These are phyloP conservation scores for Collybia sp. DNA, from an alignment of 768 basidiomycete species.

Conservation along the genomic window DNA sequence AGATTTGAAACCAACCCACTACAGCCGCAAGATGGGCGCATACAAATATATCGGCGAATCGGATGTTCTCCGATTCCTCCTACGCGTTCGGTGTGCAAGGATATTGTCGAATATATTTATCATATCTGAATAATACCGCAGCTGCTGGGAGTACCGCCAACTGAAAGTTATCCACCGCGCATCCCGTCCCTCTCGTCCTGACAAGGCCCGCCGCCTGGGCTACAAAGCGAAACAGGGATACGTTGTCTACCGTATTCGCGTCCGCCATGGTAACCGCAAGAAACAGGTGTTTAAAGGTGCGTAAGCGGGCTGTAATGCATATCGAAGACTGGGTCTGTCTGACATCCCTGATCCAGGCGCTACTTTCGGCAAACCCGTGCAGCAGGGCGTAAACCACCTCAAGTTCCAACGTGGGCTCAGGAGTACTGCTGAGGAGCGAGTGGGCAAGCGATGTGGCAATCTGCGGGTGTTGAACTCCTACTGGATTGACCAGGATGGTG, in stretches of 20 bases:
- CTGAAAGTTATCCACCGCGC: conserved; percentile 97
- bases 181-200: conserved; percentile 95
- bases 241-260: conserved; percentile 95
- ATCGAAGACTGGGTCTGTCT: too few species aligned
- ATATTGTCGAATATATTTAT: conserved; percentile 3
- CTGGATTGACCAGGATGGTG: conserved; percentile 99
- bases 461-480: conserved; percentile 96
- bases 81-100: conserved; percentile 85
- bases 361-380: conserved; percentile 98
- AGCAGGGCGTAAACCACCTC: conserved; percentile 99
- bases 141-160: conserved; percentile 99
- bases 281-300: conserved; percentile 96
- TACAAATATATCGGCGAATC: conserved; percentile 97
- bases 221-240: conserved; percentile 99
- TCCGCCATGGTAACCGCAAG: conserved; percentile 98
- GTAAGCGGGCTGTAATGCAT: conserved; percentile 8
- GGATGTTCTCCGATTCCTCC: conserved; percentile 95
- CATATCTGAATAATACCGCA: conserved; percentile 18
- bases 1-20: conserved; percentile 6
- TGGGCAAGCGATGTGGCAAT: conserved; percentile 94
- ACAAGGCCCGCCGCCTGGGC: conserved; percentile 97
- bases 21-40: conserved; percentile 73
- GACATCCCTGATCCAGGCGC: conserved; percentile 52
- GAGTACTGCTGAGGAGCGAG: conserved; percentile 96
- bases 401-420: conserved; percentile 94